These are phyloP conservation scores for Chionographis japonica DNA, from an alignment of 106 monocot species.

Conservation along the genomic window DNA sequence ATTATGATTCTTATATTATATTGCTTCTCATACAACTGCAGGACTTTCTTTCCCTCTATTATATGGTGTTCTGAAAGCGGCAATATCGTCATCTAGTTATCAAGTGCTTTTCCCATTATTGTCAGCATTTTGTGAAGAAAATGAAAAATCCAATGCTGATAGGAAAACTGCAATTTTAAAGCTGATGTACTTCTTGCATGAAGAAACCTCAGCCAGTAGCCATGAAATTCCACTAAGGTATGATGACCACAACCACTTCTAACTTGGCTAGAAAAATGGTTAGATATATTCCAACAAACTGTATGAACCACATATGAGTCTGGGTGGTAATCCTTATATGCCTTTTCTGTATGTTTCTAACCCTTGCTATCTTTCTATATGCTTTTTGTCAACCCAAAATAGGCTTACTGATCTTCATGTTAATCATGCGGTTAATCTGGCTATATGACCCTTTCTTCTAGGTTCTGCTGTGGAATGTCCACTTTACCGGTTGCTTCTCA, in stretches of 20 bases:
- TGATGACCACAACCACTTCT: background rate
- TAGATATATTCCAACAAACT: no score
- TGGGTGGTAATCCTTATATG: no score
- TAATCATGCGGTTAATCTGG: no score
- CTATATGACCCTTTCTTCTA: no score
- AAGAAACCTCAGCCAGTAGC: constrained; percentile 15
- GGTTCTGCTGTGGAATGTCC: no score
- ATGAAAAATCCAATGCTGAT: constrained; percentile 17
- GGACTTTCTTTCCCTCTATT: constrained; percentile 28
- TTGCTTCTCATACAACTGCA: constrained; percentile 13
- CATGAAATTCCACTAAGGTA: constrained; percentile 57
- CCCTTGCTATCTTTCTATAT: no score
- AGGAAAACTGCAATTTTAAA: constrained; percentile 22
- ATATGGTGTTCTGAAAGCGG: constrained; percentile 36
- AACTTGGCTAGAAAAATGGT: background rate
- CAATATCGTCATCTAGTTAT: constrained; percentile 34
- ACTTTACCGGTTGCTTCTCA: no score
- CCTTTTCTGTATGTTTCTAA: no score
- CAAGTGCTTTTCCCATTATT: constrained; percentile 27
- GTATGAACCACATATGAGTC: no score
- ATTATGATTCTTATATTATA: background rate
- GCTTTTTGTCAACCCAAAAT: no score
- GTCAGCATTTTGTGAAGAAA: constrained; percentile 14
- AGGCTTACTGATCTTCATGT: no score
- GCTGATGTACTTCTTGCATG: constrained; percentile 26